Percentiles rank a stretch among this genome's conserved stretches.
These are phyloP conservation scores for Pseudogymnoascus sp. DNA, from an alignment of 2,329 filamentous ascomycete species.

Conservation along the genomic window DNA sequence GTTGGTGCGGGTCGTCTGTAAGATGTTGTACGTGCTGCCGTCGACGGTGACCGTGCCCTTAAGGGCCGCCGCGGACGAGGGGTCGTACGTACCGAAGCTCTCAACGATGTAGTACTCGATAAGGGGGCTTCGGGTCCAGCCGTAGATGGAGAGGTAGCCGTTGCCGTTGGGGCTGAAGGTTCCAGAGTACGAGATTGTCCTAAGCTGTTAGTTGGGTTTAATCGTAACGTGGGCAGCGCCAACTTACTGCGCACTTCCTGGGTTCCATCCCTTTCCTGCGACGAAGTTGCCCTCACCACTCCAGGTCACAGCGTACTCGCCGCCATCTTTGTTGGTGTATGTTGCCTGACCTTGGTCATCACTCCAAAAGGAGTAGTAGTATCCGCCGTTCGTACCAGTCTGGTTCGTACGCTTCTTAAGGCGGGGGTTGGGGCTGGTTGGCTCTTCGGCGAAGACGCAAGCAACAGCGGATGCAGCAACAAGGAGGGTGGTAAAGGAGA, in stretches of 20 bases:
- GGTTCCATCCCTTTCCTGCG: constrained; percentile 39
- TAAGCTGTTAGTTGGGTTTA: constrained; percentile 13
- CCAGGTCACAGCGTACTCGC: constrained; percentile 42
- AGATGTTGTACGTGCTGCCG: constrained; percentile 42
- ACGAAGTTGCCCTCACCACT: constrained; percentile 36
- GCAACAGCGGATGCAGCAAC: neutral
- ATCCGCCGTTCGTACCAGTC: neutral
- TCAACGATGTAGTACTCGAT: constrained; percentile 52
- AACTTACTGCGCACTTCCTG: constrained; percentile 19
- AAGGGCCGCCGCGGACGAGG: constrained; percentile 36
- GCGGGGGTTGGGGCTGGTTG: neutral
- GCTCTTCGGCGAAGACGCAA: neutral
- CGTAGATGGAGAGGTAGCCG: constrained; percentile 45
- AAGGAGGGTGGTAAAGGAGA: neutral
- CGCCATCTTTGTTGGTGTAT: constrained; percentile 45
- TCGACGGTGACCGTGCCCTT: constrained; percentile 44
- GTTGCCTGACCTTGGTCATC: constrained; percentile 39
- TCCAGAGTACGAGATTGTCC: constrained; percentile 33
- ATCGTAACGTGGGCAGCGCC: neutral
- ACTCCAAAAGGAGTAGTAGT: constrained; percentile 37
- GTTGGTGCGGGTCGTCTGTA: constrained; percentile 28
- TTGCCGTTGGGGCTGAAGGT: constrained; percentile 30
- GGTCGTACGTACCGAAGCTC: constrained; percentile 41
- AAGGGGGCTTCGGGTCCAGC: constrained; percentile 44
- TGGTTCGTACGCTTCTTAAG: constrained; percentile 3